Evolutionary conservation across 2,329 filamentous ascomycete genomes (phyloP), one percentile per base, ranked within the genome.

Genomic region (Hypoxylon rubiginosum): DNA sequence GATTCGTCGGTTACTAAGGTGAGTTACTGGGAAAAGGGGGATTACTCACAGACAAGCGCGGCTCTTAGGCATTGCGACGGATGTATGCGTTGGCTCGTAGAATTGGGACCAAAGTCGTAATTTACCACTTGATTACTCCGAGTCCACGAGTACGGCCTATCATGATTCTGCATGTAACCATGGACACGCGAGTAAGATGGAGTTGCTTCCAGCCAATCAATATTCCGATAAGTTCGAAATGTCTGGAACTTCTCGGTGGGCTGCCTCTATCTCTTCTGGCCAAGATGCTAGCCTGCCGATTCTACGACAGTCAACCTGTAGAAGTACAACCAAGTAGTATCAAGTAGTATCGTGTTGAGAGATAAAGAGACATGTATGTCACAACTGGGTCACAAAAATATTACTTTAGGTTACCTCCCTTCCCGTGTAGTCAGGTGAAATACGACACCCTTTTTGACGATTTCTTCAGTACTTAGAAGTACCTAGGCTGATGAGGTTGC

Each of bases 321-420:
- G 53, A 28, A 58, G 36, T 39, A 53, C 46, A 48, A 30, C 24
- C 3, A 30, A 48, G 50, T 36, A 54, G 60, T 19, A 57, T 51
- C 3, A 30, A 48, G 50, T 36, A 54, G 60, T 19, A 57, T 51
- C 24, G 11, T 28, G 34, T 24, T 21, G 34, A 48, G 28, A 49
- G 26, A 21, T 56, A 59, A 41, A 45, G 56, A 36, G 9, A 32
- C 19, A 64, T 52, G 56, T 56, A 64, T 64, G 56, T 59, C 62
- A 64, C 51, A 52, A 39, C 36, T 50, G n/a, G 28, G n/a, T 17
- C 30, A 17, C 45, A 45, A 30, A 36, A 24, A 46, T 28, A 28
- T 53, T 56, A 2, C 26, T 32, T 26, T 55, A 48, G 15, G 62
- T 52, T 56, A 56, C 46, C 51, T 56, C 59, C 43, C 60, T 52